A percentile compares a stretch with the other conserved stretches of the same genome.
phyloP scores from a whole-genome alignment of 768 basidiomycete species.

The Tephrocybe sp. region DNA sequence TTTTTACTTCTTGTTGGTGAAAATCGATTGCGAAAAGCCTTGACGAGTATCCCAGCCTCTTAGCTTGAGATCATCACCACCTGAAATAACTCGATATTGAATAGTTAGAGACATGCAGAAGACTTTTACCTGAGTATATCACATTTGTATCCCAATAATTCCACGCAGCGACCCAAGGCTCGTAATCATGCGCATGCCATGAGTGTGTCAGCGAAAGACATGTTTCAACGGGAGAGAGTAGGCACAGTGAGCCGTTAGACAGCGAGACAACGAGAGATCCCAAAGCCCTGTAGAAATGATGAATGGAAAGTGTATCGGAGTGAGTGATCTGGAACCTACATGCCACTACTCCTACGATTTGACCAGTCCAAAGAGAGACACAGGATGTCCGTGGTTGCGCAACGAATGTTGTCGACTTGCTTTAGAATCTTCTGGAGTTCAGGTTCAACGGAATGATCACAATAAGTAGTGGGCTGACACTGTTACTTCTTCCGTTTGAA shows the following conservation, averaged over 20 bases:
- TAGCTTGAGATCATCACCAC: slow-evolving; percentile 89
- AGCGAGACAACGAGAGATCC: slow-evolving; percentile 77
- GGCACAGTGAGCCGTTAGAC: slow-evolving; percentile 75
- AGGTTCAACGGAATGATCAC: neutral
- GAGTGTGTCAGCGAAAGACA: slow-evolving; percentile 47
- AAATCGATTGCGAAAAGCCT: slow-evolving; percentile 56
- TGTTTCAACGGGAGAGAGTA: slow-evolving; percentile 51
- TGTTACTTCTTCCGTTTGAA: slow-evolving; percentile 38
- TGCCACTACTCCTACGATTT: slow-evolving; percentile 53
- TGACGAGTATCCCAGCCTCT: slow-evolving; percentile 90
- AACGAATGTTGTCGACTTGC: slow-evolving; percentile 42
- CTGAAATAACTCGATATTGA: slow-evolving; percentile 35
- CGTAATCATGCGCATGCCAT: slow-evolving; percentile 91
- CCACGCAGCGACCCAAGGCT: slow-evolving; percentile 94
- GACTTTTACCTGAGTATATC: slow-evolving; percentile 77
- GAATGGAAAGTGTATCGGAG: neutral
- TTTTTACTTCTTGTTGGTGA: slow-evolving; percentile 70
- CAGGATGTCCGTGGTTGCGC: slow-evolving; percentile 56
- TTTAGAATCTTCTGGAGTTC: slow-evolving; percentile 38
- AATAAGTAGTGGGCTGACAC: neutral
- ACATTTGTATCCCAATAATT: slow-evolving; percentile 81
- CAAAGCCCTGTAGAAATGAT: slow-evolving; percentile 34
- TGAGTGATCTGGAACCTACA: slow-evolving; percentile 36
- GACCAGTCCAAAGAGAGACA: slow-evolving; percentile 96
- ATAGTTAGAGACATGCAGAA: neutral